These are phyloP conservation scores for Agrocybe praecox DNA, from an alignment of 768 basidiomycete genomes.

Conservation along the genomic window DNA sequence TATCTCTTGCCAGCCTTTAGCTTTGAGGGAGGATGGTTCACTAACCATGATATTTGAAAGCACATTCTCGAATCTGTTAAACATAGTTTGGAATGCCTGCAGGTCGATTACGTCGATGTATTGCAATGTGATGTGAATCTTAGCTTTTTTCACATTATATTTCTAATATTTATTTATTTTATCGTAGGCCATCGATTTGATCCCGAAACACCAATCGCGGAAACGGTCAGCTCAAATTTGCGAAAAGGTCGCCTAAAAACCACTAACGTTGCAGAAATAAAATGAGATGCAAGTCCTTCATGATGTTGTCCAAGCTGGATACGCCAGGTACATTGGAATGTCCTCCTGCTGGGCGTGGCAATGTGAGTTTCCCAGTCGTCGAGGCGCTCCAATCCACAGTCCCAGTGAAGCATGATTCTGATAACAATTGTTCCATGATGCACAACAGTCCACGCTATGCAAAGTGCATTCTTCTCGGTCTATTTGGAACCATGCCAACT, in stretches of 20 bases:
- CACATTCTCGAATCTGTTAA: slow-evolving; percentile 75
- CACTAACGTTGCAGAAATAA: neutral
- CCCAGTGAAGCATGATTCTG: neutral
- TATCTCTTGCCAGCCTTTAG: neutral
- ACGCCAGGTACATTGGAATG: slow-evolving; percentile 64
- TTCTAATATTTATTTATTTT: neutral
- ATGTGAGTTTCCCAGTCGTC: slow-evolving; percentile 32
- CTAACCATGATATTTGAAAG: slow-evolving; percentile 39
- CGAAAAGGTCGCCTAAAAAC: neutral
- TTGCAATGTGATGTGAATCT: slow-evolving; percentile 61
- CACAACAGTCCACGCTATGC: slow-evolving; percentile 52
- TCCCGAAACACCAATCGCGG: slow-evolving; percentile 57
- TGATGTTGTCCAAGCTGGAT: slow-evolving; percentile 67
- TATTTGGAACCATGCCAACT: too few relatives aligned
- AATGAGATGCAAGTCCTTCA: slow-evolving; percentile 68
- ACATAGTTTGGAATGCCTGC: slow-evolving; percentile 62
- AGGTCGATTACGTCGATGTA: slow-evolving; percentile 77
- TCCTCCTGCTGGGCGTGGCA: slow-evolving; percentile 58
- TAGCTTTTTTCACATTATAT: slow-evolving; percentile 23
- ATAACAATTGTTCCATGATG: neutral
- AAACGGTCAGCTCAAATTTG: slow-evolving; percentile 36
- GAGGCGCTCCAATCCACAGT: neutral
- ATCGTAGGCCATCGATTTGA: slow-evolving; percentile 56
- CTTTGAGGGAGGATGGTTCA: too few relatives aligned
- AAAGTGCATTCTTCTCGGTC: slow-evolving; percentile 33